Evolutionary conservation across 1,284 basidiomycete genomes (phyloP), one percentile per base, ranked within the genome.

Genomic region (Fomitopsis betulina): DNA sequence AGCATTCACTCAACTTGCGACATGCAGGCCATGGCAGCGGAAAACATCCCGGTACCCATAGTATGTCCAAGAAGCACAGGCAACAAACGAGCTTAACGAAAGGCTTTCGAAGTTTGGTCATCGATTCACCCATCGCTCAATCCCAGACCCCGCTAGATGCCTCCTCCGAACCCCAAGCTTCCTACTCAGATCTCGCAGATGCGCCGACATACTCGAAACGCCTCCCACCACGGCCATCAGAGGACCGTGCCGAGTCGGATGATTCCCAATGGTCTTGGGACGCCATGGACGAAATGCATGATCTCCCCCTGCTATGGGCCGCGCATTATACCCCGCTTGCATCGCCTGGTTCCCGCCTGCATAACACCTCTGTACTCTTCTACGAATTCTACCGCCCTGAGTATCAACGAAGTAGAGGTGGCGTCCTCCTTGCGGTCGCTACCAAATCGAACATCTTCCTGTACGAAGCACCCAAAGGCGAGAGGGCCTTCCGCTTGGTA

Each of bases 321-420:
- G 87, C 86, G 0, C 90, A 93, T 68, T 92, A 83, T 67, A 87
- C 90, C 3, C 84, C 89, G 0, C 78, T 93, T 30, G 88, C 88
- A 5, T 73, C 78, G 4, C 70, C 79, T 27, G 83, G 86, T 2
- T 89, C 88, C n/a, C 79, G 87, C 50, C 71, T 92, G 42, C 73
- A 77, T 23, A 81, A 80, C 58, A 66, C 75, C 1, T 81, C 84
- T 4, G 83, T 90, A 7, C 65, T 84, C 30, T 84, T 80, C 10
- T 93, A 87, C 67, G 83, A 87, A 7, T 70, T 91, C 13, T 89
- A 84, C 82, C 75, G 75, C 23, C 81, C 86, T 38, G 81, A 83
- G 2, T 76, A 67, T 54, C 74, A 73, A 42, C 74, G 79, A 17
- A 75, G 70, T 17, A 73, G 78, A 49, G 82, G 84, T n/a, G 82